Evolutionary conservation across 306 rosid species (phyloP).

Genomic region (Vigna hirtella): DNA sequence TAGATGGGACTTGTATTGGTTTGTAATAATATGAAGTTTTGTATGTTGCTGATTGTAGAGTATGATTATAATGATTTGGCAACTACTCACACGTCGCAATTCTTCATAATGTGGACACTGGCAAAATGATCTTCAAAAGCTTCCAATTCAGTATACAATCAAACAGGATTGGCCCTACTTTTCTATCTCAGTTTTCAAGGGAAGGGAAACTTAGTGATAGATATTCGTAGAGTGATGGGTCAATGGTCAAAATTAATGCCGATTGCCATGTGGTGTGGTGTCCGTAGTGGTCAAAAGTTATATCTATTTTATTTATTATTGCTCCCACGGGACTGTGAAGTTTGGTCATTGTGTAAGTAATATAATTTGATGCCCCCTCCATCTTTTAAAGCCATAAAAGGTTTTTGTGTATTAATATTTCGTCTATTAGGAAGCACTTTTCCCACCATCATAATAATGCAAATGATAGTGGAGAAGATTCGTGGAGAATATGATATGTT

Average conservation of each 20-base stretch:
- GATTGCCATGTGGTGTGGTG: conserved; percentile 26
- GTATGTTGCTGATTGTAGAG: conserved; percentile 36
- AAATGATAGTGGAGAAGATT: too few relatives aligned
- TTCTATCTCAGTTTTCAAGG: conserved; percentile 9
- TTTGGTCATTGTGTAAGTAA: too few relatives aligned
- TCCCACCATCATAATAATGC: too few relatives aligned
- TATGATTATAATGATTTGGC: conserved; percentile 41
- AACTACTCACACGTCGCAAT: conserved; percentile 35
- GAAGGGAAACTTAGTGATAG: neutral
- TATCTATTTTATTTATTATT: too few relatives aligned
- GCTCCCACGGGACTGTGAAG: too few relatives aligned
- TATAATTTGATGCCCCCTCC: too few relatives aligned
- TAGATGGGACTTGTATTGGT: conserved; percentile 44
- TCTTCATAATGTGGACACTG: conserved; percentile 40
- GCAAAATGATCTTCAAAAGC: conserved; percentile 44
- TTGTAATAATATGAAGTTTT: conserved; percentile 36
- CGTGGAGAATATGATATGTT: too few relatives aligned
- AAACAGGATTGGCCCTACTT: conserved; percentile 34
- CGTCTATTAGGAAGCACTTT: too few relatives aligned
- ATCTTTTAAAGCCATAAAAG: too few relatives aligned
- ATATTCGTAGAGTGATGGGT: neutral
- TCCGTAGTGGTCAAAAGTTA: neutral
- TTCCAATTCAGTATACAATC: conserved; percentile 36
- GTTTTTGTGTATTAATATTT: too few relatives aligned
- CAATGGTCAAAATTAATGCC: conserved; percentile 37